Conservation (phyloP, 2,329 filamentous ascomycete genomes). For the Bertia moriformis region DNA sequence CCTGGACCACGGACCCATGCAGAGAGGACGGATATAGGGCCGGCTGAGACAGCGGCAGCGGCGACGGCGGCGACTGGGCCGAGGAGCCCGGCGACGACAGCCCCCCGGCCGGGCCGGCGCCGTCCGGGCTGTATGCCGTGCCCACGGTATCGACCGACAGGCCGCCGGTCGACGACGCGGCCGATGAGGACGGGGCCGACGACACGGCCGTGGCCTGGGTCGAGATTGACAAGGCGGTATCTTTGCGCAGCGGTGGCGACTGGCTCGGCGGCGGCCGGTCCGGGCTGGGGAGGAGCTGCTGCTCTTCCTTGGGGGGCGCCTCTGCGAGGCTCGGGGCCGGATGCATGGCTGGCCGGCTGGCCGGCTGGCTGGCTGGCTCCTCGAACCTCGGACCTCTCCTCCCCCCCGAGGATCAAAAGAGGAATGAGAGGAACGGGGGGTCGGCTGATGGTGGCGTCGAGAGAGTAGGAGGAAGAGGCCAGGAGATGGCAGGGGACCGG, state of each 20-base stretch:
- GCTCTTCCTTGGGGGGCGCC: slow-evolving; percentile 12
- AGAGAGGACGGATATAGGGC: no score
- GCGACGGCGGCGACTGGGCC: slow-evolving; percentile 17
- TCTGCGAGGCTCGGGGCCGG: slow-evolving; percentile 21
- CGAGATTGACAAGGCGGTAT: slow-evolving; percentile 37
- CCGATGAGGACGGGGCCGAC: slow-evolving; percentile 8
- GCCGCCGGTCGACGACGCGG: no score
- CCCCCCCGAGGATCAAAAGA: no score
- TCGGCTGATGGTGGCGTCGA: no score
- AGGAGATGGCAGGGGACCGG: no score
- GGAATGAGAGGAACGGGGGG: no score
- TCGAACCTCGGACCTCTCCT: no score
- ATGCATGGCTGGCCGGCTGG: slow-evolving; percentile 24
- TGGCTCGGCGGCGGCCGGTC: slow-evolving; percentile 5
- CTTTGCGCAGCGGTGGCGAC: slow-evolving; percentile 23
- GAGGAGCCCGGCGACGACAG: background rate
- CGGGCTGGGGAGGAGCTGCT: no score
- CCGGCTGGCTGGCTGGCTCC: no score
- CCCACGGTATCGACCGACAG: slow-evolving; percentile 26
- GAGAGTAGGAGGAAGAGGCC: no score
- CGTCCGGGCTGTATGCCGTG: slow-evolving; percentile 24
- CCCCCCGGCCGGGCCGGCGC: background rate
- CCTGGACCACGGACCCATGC: slow-evolving; percentile 36
- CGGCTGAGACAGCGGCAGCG: slow-evolving; percentile 31
- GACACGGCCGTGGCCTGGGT: slow-evolving; percentile 30